Evolutionary conservation across 2,329 filamentous ascomycete species (phyloP), one percentile per base, ranked within the genome.

Genomic region (Phaeosphaeriaceae sp.): DNA sequence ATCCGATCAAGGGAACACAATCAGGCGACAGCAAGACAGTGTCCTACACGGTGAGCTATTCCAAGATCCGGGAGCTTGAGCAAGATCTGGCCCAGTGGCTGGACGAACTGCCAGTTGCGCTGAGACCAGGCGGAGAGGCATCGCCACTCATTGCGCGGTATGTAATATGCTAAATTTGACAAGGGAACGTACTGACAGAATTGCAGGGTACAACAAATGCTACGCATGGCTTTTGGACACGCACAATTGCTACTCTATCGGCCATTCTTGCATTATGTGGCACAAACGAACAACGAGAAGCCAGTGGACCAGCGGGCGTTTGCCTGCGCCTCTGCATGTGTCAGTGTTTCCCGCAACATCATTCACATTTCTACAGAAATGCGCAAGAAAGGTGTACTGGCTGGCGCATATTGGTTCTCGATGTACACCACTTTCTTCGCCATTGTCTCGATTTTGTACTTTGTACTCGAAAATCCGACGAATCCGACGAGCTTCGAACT

Each of bases 331-430:
- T 87, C 86, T 23, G 88, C 87, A 2, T 89, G 88, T 64, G 85
- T 89, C 55, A 88, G 86, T 65, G 87, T 89, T 1, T 88, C 87
- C 3, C 83, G 88, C 30, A 89, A 94, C 70, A 92, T 95, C 60
- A 87, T 95, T 32, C 91, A 94, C 70, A 92, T 94, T 58, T 90
- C 89, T 4, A 85, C 88, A 22, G 90, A 93, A 70, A 94, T 94
- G 81, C 89, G 90, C 65, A 89, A 89, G 72, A 86, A 90, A 69
- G 86, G 89, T 3, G 82, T 92, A 7, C 81, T 95, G n/a, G 89
- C 90, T 61, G 92, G 92, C 0, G 90, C 91, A 0, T 94, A 93
- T 76, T 95, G 92, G 92, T 94, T 94, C 72, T 91, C 91, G 66
- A 87, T 94, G 73, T 94, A 93, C 72, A 93, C 91, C 2, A 90